Evolutionary conservation across 345 rosid genomes (phyloP).

Genomic region (Aegle marmelos): DNA sequence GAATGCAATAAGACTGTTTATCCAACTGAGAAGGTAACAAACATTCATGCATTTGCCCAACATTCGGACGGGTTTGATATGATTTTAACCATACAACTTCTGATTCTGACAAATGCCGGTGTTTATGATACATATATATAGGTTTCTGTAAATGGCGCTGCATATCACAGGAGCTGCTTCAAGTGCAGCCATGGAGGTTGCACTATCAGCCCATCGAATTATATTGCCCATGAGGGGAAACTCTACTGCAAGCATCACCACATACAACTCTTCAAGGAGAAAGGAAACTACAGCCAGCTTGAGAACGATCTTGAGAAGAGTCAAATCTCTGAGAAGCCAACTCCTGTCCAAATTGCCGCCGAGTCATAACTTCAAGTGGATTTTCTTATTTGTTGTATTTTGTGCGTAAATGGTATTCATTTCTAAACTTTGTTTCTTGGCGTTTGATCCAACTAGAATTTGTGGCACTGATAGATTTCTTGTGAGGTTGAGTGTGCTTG

Average conservation of each 20-base stretch:
- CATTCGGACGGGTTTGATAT: not conserved
- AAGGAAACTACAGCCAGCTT: conserved; percentile 69
- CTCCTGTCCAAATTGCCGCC: conserved; percentile 31
- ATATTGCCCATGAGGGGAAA: conserved; percentile 60
- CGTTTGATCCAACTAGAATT: not conserved
- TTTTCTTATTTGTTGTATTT: not conserved
- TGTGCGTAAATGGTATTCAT: not conserved
- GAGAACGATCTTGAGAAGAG: conserved; percentile 34
- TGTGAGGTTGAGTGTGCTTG: conserved; percentile 1
- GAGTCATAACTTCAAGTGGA: conserved; percentile 14
- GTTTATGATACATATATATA: not conserved
- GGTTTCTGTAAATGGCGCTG: conserved; percentile 54
- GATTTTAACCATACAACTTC: not conserved
- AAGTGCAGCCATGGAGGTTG: conserved; percentile 63
- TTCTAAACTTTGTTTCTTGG: not conserved
- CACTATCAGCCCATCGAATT: conserved; percentile 61
- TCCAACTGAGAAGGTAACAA: conserved; percentile 57
- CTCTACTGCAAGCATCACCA: conserved; percentile 77
- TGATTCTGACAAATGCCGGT: not conserved
- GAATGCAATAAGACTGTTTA: conserved; percentile 50
- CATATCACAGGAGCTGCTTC: conserved; percentile 61
- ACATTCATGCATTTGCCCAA: not conserved
- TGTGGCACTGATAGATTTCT: not conserved
- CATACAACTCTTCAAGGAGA: conserved; percentile 57
- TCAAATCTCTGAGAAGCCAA: conserved; percentile 4